Evolutionary conservation across 1,139 yeast species (phyloP).

Genomic region (Kodamaea ohmeri): DNA sequence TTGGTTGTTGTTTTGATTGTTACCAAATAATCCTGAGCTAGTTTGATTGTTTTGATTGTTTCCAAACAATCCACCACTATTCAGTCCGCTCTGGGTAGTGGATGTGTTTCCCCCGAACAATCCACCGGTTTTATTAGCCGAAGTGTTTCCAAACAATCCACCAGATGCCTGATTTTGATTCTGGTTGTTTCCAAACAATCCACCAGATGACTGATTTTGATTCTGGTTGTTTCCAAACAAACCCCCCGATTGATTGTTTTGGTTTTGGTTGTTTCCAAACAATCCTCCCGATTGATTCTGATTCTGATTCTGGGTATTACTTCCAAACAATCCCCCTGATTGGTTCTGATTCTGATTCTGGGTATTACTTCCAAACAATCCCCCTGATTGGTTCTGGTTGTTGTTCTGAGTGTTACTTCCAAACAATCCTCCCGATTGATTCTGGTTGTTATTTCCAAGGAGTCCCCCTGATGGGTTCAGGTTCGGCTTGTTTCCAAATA

Average conservation of each 20-base stretch:
- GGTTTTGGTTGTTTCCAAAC: conserved; percentile 8
- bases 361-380: conserved; percentile 17
- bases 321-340: conserved; percentile 14
- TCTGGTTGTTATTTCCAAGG: conserved; percentile 7
- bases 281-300: conserved; percentile 9
- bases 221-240: conserved; percentile 8
- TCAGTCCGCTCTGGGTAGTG: too few species aligned
- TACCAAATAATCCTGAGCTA: conserved; percentile 12
- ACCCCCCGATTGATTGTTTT: conserved; percentile 9
- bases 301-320: conserved; percentile 12
- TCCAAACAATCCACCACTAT: conserved; percentile 13
- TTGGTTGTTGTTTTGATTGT: conserved; percentile 4
- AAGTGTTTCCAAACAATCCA: conserved; percentile 19
- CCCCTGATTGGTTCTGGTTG: conserved; percentile 9
- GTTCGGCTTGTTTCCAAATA: conserved; percentile 8
- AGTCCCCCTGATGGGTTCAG: conserved; percentile 9
- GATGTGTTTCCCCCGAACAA: too few species aligned
- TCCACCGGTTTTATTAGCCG: conserved; percentile 6
- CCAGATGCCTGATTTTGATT: conserved; percentile 5
- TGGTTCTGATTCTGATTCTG: conserved; percentile 9
- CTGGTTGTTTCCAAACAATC: conserved; percentile 16
- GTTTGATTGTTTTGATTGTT: conserved; percentile 1
- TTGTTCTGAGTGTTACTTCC: conserved; percentile 16
- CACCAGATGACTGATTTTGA: conserved; percentile 11
- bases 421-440: conserved; percentile 9